These are phyloP conservation scores for Pyricularia grisea DNA, from an alignment of 2,329 filamentous ascomycete genomes.

Conservation along the genomic window DNA sequence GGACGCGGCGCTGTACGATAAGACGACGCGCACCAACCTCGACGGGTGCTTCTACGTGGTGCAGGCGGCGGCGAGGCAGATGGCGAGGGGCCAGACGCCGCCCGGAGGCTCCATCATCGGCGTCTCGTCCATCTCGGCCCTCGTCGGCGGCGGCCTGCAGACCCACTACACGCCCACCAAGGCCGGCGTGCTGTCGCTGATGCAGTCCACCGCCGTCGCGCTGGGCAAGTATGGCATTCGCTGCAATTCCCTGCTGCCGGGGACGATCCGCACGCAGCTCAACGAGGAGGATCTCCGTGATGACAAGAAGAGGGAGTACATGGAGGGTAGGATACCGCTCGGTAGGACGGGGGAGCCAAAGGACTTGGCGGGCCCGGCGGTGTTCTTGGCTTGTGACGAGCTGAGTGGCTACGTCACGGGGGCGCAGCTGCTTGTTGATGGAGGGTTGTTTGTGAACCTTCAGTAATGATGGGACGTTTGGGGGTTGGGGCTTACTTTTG, in stretches of 20 bases:
- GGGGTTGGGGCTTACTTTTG: not conserved
- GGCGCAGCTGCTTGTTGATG: conserved; percentile 63
- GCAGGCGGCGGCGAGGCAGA: conserved; percentile 77
- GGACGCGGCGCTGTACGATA: conserved; percentile 57
- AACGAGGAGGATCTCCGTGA: conserved; percentile 59
- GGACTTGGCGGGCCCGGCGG: conserved; percentile 61
- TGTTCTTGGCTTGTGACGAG: conserved; percentile 59
- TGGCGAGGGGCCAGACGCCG: conserved; percentile 54
- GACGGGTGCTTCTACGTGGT: conserved; percentile 81
- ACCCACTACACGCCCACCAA: conserved; percentile 68
- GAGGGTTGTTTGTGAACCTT: conserved; percentile 64
- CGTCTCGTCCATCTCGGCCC: conserved; percentile 37
- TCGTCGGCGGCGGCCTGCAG: conserved; percentile 57
- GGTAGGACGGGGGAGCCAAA: conserved; percentile 49
- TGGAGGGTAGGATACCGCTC: conserved; percentile 58
- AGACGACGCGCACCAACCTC: conserved; percentile 72
- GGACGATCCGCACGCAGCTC: conserved; percentile 60
- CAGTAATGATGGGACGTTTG: conserved; percentile 25
- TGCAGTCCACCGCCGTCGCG: conserved; percentile 59
- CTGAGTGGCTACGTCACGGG: conserved; percentile 60
- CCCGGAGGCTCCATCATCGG: conserved; percentile 64
- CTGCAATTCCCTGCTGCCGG: conserved; percentile 61
- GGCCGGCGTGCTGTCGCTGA: conserved; percentile 57
- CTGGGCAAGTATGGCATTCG: conserved; percentile 56
- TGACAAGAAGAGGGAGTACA: conserved; percentile 54